Percentiles rank a stretch among this genome's conserved stretches.
Evolutionary conservation across 148 eudicot genomes (phyloP).

Genomic region (Rhododendron griersonianum): DNA sequence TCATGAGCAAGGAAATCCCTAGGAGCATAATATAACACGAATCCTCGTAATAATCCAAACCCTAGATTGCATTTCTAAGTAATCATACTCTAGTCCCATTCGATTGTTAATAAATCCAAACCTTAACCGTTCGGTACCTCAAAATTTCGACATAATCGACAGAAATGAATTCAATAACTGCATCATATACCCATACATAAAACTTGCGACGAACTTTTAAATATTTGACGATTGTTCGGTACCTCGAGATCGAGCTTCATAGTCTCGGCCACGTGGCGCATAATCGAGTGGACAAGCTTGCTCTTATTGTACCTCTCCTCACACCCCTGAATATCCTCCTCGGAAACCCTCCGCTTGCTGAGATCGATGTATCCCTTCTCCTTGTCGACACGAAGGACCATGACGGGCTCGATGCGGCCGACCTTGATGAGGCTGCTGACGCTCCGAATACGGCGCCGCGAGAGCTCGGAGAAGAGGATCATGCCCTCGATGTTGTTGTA

Average conservation of each 20-base stretch:
- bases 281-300: slow-evolving; percentile 94
- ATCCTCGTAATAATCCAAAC: neutral
- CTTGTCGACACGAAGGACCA: slow-evolving; percentile 83
- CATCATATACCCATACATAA: neutral
- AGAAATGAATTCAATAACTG: neutral
- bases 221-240: neutral
- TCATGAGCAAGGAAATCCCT: neutral
- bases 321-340: slow-evolving; percentile 79
- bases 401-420: slow-evolving; percentile 89
- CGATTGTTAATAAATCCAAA: neutral
- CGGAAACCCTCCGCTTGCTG: slow-evolving; percentile 85
- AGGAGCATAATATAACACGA: neutral
- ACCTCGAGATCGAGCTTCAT: slow-evolving; percentile 77
- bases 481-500: slow-evolving; percentile 99
- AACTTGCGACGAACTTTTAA: neutral
- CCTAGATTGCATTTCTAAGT: neutral
- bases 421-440: slow-evolving; percentile 87
- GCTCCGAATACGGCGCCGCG: slow-evolving; percentile 86
- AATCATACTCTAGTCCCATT: neutral
- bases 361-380: slow-evolving; percentile 93
- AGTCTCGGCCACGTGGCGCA: slow-evolving; percentile 96
- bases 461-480: slow-evolving; percentile 90
- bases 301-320: slow-evolving; percentile 96
- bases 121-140: neutral
- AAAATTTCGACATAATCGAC: neutral